These are phyloP conservation scores for Beauveria asiatica DNA, from an alignment of 2,329 filamentous ascomycete genomes.

Conservation along the genomic window DNA sequence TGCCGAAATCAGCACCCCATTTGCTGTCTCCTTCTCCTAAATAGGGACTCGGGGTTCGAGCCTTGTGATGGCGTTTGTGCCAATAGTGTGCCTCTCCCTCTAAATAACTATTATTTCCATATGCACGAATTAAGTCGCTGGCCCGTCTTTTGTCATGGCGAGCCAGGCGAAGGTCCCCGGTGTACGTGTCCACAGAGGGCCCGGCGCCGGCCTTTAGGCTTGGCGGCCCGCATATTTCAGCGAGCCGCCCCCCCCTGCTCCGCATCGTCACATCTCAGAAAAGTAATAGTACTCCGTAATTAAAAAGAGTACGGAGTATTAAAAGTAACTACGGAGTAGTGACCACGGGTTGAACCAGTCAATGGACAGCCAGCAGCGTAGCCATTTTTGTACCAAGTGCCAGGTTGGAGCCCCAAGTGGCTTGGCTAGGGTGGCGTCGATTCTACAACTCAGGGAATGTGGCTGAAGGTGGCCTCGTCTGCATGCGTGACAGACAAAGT, in stretches of 20 bases:
- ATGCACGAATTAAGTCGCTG: constrained; percentile 3
- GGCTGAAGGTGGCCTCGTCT: too few relatives aligned
- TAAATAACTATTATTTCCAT: neutral
- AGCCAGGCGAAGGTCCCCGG: neutral
- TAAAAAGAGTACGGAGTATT: too few relatives aligned
- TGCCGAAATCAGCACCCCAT: neutral
- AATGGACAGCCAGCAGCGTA: neutral
- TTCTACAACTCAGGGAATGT: neutral
- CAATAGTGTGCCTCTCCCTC: constrained; percentile 2
- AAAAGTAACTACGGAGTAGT: too few relatives aligned
- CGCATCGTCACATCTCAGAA: constrained; percentile 10
- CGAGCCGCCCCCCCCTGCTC: neutral
- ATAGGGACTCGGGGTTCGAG: neutral
- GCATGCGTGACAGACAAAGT: too few relatives aligned
- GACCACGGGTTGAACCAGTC: neutral
- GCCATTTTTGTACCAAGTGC: neutral
- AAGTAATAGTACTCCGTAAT: neutral
- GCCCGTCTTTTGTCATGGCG: neutral
- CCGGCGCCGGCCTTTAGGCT: neutral
- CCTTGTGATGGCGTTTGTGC: neutral
- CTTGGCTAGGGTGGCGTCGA: too few relatives aligned
- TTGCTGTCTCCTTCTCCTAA: neutral
- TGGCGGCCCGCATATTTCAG: neutral
- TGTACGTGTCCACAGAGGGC: neutral
- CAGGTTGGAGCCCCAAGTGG: neutral